These are phyloP conservation scores for Phanerochaete carnosa DNA, from an alignment of 768 basidiomycete genomes.

Conservation along the genomic window DNA sequence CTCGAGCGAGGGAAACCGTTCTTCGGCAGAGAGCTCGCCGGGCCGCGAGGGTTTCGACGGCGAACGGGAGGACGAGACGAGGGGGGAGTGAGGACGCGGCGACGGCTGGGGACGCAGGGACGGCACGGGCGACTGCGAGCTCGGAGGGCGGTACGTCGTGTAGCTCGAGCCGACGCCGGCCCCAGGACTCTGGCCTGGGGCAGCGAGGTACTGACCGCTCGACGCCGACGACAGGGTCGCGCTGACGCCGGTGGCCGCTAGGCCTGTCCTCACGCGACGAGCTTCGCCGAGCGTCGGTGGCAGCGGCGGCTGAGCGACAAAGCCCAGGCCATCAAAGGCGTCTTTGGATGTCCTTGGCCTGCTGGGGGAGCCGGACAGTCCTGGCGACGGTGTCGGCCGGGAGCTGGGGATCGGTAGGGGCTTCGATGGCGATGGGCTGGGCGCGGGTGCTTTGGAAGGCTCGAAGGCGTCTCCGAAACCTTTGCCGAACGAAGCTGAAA, in stretches of 20 bases:
- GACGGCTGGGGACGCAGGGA: constrained; percentile 17
- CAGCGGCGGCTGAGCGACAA: constrained; percentile 40
- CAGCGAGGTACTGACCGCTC: constrained; percentile 10
- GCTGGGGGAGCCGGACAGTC: constrained; percentile 16
- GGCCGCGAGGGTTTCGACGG: constrained; percentile 15
- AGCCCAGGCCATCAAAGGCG: constrained; percentile 75
- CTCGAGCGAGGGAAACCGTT: constrained; percentile 85
- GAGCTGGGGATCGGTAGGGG: constrained; percentile 17
- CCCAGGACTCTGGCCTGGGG: background rate
- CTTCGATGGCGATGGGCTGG: background rate
- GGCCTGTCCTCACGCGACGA: constrained; percentile 64
- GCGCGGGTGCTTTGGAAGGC: constrained; percentile 16
- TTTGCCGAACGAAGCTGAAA: constrained; percentile 16
- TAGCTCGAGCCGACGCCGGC: constrained; percentile 19
- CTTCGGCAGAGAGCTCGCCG: constrained; percentile 49
- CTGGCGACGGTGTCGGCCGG: constrained; percentile 14
- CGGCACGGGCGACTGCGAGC: constrained; percentile 19
- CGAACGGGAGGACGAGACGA: background rate
- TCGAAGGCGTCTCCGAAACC: constrained; percentile 66
- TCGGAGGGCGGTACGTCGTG: constrained; percentile 25
- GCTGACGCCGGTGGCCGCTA: constrained; percentile 39
- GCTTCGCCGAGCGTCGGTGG: constrained; percentile 76
- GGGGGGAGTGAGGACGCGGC: constrained; percentile 14
- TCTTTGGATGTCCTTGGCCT: constrained; percentile 40
- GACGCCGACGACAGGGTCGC: constrained; percentile 5